Evolutionary conservation across 306 rosid genomes (phyloP).

Genomic region (Fragaria nilgerrensis): DNA sequence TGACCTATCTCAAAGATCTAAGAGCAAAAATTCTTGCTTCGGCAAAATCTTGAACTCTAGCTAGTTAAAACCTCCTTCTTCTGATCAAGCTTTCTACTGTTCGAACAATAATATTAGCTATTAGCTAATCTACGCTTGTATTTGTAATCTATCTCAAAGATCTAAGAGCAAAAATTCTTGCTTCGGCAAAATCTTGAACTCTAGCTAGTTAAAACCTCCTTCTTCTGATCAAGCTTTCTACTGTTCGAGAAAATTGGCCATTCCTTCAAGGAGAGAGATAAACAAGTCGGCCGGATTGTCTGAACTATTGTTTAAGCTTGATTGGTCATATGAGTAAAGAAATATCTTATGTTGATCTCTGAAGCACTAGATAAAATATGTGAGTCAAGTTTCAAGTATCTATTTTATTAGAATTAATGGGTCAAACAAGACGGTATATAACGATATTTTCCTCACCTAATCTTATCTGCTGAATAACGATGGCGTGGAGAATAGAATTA

Average conservation of each 20-base stretch:
- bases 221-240: background rate
- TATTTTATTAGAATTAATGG: background rate
- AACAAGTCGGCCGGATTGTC: no score
- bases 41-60: background rate
- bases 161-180: background rate
- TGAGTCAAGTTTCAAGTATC: background rate
- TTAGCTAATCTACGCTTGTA: background rate
- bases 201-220: background rate
- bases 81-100: background rate
- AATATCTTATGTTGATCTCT: no score
- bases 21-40: background rate
- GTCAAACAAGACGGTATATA: background rate
- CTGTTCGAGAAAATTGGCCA: background rate
- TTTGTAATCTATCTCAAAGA: background rate
- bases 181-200: background rate
- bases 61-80: background rate
- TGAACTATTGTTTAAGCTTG: no score
- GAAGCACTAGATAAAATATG: background rate
- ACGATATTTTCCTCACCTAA: background rate
- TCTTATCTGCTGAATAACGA: background rate
- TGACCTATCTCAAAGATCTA: slow-evolving; percentile 4
- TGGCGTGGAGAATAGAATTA: background rate
- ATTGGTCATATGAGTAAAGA: no score
- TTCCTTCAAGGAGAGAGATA: no score
- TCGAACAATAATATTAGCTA: background rate